Conservation (phyloP, 352 stramenopile genomes). For the Phytophthora ramorum region DNA sequence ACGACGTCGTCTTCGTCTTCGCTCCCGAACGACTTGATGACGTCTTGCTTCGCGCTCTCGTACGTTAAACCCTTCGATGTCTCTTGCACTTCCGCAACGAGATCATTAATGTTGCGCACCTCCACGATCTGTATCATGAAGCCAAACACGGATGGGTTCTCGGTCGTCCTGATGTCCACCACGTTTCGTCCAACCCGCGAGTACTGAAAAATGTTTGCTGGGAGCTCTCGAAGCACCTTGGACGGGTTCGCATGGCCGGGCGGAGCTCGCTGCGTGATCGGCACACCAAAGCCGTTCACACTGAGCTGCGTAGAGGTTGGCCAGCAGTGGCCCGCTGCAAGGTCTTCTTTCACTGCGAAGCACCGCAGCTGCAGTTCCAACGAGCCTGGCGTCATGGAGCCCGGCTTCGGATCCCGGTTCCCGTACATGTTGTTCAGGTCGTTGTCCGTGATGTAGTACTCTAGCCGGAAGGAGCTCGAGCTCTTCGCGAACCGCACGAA, state of each 20-base stretch:
- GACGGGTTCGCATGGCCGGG: conserved; percentile 81
- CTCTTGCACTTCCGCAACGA: conserved; percentile 67
- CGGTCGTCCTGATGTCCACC: conserved; percentile 74
- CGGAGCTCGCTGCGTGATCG: conserved; percentile 70
- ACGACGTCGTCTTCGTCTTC: conserved; percentile 87
- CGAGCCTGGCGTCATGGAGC: conserved; percentile 59
- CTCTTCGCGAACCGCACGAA: conserved; percentile 75
- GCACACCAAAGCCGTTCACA: conserved; percentile 77
- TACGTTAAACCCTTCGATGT: conserved; percentile 76
- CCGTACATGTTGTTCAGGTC: conserved; percentile 80
- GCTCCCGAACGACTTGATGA: conserved; percentile 84
- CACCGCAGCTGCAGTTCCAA: conserved; percentile 84
- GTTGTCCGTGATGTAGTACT: conserved; percentile 73
- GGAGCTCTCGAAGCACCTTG: conserved; percentile 82
- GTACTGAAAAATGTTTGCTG: conserved; percentile 76
- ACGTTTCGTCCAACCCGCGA: conserved; percentile 75
- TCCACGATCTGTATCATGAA: conserved; percentile 83
- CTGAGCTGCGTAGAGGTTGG: conserved; percentile 68
- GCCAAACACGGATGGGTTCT: conserved; percentile 67
- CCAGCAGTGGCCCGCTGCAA: conserved; percentile 78
- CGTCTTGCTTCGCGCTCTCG: conserved; percentile 71
- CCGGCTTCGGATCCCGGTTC: conserved; percentile 55
- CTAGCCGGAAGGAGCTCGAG: conserved; percentile 55
- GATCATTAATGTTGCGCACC: conserved; percentile 63
- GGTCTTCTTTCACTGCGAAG: conserved; percentile 76